Evolutionary conservation across 345 rosid genomes (phyloP), one percentile per base, ranked within the genome.

Genomic region (Euphorbia lathyris): DNA sequence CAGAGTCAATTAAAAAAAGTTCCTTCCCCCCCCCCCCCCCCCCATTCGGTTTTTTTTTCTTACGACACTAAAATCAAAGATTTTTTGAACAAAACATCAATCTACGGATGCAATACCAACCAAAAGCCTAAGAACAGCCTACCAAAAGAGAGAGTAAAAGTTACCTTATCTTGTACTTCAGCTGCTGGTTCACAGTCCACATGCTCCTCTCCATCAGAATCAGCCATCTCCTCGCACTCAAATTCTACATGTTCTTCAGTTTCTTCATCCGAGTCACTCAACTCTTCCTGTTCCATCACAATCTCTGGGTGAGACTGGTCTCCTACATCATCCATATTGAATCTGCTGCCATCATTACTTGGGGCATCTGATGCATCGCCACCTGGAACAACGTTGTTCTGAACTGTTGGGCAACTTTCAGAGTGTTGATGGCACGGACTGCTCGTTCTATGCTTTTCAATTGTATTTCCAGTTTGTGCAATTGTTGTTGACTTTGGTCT

Each of bases 221-320:
- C 99, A 68, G 83, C 83, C 97, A 95, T 95, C 81, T 95, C 99
- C 86, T 95, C 99, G 42, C 98, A 81, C 79, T 95, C 99, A 83
- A 95, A 95, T 82, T 92, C 97, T 12, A 95, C 97, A 78, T 92
- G 77, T 76, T 95, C 97, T 83, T 89, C 98, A 56, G 77, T 70
- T 26, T 90, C 97, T 77, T 95, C 99, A 27, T 90, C 97, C 47
- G 98, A 91, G 77, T 91, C 98, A 66, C 98, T 95, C 77, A 95
- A 82, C 83, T 95, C 98, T 82, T 95, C 99, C 74, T 90, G 94
- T 76, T 95, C 99, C 98, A 95, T 95, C 77, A 95, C 89, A 79
- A 95, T 92, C 68, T 77, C 99, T 4, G 83, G 86, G 77, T 83
- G 85, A 72, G 98, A 84, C 52, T 77, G 85, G 64, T 89, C 89